Conservation (phyloP, 139 green algal species). For the Picochlorum costavermella region DNA sequence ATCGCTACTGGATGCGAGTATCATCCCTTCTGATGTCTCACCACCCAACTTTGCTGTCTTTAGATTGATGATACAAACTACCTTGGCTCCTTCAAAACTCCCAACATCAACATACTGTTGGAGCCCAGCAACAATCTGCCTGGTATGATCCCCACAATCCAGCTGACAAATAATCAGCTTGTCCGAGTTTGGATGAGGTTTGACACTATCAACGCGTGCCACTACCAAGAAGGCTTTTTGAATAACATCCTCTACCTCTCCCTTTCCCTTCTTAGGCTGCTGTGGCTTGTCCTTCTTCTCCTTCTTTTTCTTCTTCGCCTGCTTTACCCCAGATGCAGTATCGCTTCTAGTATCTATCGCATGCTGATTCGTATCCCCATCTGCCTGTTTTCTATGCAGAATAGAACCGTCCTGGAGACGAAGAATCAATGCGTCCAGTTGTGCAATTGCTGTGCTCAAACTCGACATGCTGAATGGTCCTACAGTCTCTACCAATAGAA, state of each 20-base stretch:
- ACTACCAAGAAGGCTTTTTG: constrained; percentile 17
- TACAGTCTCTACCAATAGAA: too few species aligned
- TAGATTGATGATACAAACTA: constrained; percentile 47
- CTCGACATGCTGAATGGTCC: too few species aligned
- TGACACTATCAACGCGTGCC: constrained; percentile 18
- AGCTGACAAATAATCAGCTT: constrained; percentile 35
- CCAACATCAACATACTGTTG: constrained; percentile 28
- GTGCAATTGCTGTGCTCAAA: too few species aligned
- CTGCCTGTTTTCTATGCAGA: not conserved
- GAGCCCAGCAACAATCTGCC: constrained; percentile 41
- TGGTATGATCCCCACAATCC: constrained; percentile 25
- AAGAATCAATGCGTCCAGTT: too few species aligned
- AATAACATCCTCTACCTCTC: constrained; percentile 11
- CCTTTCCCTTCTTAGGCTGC: not conserved
- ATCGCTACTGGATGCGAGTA: constrained; percentile 26
- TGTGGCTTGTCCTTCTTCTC: not conserved
- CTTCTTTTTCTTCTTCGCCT: not conserved
- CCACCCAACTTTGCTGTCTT: constrained; percentile 54
- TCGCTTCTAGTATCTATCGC: constrained; percentile 5
- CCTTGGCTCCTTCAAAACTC: constrained; percentile 24
- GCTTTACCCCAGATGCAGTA: not conserved
- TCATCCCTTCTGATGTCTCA: constrained; percentile 46
- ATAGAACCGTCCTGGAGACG: too few species aligned
- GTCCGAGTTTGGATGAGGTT: constrained; percentile 17
- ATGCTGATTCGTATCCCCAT: not conserved